Conservation (phyloP, 2,329 filamentous ascomycete species). For the Oidium heveae region DNA sequence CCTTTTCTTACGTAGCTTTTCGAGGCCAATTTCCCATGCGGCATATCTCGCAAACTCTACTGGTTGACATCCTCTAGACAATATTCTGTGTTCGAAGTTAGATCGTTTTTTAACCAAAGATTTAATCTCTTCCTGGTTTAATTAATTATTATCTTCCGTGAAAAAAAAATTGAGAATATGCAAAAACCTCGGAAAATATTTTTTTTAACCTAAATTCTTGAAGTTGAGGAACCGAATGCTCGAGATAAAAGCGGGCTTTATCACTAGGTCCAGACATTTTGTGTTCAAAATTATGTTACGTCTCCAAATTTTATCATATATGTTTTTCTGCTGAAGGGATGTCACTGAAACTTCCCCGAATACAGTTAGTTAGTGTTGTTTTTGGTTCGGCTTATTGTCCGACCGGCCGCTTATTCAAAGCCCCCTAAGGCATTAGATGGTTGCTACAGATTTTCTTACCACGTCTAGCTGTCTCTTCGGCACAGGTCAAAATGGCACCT, state of each 20-base stretch:
- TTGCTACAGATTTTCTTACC: no score
- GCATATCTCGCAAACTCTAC: conserved; percentile 69
- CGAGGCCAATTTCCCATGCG: conserved; percentile 42
- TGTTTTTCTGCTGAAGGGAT: no score
- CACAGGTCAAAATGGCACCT: conserved; percentile 16
- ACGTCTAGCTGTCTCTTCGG: background rate
- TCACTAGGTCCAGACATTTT: conserved; percentile 50
- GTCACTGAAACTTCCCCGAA: no score
- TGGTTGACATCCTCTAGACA: conserved; percentile 52
- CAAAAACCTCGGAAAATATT: conserved; percentile 52
- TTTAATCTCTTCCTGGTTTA: conserved; percentile 54
- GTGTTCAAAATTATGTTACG: no score
- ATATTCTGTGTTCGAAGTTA: conserved; percentile 77
- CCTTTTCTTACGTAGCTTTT: conserved; percentile 57
- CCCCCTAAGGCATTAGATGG: no score
- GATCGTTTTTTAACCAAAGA: conserved; percentile 75
- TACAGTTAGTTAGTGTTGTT: no score
- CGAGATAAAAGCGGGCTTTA: conserved; percentile 85
- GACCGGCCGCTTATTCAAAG: no score
- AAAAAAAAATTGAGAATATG: background rate
- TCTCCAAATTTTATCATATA: no score
- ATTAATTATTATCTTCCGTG: background rate
- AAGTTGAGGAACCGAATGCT: conserved; percentile 75
- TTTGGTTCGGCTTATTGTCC: no score
- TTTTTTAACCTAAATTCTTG: conserved; percentile 80